A percentile compares a stretch with the other conserved stretches of the same genome.
These are phyloP conservation scores for Coleophoma cylindrospora DNA, from an alignment of 2,329 filamentous ascomycete species.

Conservation along the genomic window DNA sequence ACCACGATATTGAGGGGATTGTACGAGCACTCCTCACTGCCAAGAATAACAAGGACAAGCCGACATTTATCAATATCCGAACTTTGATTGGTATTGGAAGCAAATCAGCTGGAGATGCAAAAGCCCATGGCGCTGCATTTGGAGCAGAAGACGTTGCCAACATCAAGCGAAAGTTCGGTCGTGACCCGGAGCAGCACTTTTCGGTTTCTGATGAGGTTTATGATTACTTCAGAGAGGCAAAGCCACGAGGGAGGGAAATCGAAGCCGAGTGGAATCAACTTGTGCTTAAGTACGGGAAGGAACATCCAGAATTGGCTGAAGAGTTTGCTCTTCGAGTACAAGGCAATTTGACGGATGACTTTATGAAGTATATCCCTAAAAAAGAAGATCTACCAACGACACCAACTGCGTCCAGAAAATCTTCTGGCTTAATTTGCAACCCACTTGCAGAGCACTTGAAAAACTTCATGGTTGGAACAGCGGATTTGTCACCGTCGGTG, in stretches of 20 bases:
- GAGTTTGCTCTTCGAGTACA: constrained; percentile 43
- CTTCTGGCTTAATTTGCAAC: constrained; percentile 42
- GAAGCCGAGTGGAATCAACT: constrained; percentile 42
- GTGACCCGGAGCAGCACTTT: constrained; percentile 32
- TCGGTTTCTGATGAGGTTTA: constrained; percentile 39
- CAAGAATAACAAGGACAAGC: constrained; percentile 33
- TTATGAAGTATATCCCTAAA: constrained; percentile 40
- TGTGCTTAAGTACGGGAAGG: constrained; percentile 35
- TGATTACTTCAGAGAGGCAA: constrained; percentile 42
- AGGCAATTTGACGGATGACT: constrained; percentile 42
- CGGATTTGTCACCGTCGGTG: constrained; percentile 46
- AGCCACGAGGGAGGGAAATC: constrained; percentile 35
- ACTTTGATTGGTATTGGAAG: constrained; percentile 43
- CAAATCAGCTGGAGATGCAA: constrained; percentile 21
- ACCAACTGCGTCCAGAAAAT: constrained; percentile 44
- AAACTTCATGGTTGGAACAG: constrained; percentile 48
- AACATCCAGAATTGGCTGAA: constrained; percentile 42
- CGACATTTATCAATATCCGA: constrained; percentile 44
- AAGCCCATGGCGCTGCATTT: constrained; percentile 17
- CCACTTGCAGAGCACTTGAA: constrained; percentile 41
- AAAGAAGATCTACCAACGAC: constrained; percentile 37
- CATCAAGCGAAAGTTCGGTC: constrained; percentile 33
- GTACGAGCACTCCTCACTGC: constrained; percentile 35
- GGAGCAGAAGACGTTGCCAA: constrained; percentile 9
- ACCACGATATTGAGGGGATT: constrained; percentile 35